Base-by-base conservation (phyloP, 2,329 filamentous ascomycete species). In the Fusarium papillatum region DNA sequence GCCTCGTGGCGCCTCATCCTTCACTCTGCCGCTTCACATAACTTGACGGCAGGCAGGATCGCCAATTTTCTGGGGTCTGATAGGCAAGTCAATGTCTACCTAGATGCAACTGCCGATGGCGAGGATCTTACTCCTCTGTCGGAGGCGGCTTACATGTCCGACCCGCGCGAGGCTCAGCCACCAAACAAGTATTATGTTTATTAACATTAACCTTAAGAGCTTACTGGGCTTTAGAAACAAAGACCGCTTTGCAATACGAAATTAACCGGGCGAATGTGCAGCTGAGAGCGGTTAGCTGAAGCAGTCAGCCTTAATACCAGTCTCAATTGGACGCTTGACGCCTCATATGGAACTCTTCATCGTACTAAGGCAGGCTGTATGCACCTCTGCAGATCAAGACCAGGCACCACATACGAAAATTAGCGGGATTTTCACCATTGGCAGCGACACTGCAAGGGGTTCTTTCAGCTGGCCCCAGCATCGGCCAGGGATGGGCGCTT, bases 351-450 rank as follows among this genome's bases (percentile, higher is more conserved):
- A 4, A 14, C 29, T 4, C 43, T 48, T 34, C 17, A 4, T 14
- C 50, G 29, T 57, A 5, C 29, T 34, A 57, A 57, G 19, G 50
- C 3, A 57, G 50, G 50, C 29, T 57, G 29, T 34, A 34, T 57
- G 50, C 29, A 22, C 50, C 50, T 57, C 50, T 7, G 50, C 50
- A 57, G 50, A 57, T 34, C 50, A 34, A 31, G 13, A 34, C 50
- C 8, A 34, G 50, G 29, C 19, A 55, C 29, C 19, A 16, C 50
- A 57, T 57, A 57, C 50, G 50, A 57, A 57, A 57, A 57, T 57
- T 57, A 31, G 50, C 22, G 29, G 19, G 50, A 57, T 57, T 57
- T 55, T 31, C 11, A 34, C 19, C 29, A 57, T 55, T 31, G 17
- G 50, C 26, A 8, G 26, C 7, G 29, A 29, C 11, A 34, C 29